These are phyloP conservation scores for Paecilomyces variotii DNA, from an alignment of 2,329 filamentous ascomycete genomes.

Conservation along the genomic window DNA sequence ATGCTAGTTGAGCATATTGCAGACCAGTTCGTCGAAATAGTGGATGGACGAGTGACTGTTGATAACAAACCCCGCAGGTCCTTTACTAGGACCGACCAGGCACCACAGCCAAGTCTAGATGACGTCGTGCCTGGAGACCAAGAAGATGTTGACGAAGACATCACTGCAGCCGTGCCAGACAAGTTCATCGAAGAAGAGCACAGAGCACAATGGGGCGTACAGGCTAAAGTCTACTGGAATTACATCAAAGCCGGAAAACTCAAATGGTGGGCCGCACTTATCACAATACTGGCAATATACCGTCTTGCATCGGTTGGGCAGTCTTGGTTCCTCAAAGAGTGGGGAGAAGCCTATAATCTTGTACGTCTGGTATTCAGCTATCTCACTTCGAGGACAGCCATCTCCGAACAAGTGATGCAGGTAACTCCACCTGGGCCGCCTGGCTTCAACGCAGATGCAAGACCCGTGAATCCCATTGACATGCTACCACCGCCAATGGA, in stretches of 20 bases:
- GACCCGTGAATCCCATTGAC: conserved; percentile 23
- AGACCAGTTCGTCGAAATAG: conserved; percentile 63
- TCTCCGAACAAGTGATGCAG: background rate
- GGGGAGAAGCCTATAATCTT: conserved; percentile 65
- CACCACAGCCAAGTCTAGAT: conserved; percentile 6
- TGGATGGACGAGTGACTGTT: conserved; percentile 49
- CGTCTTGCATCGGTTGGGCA: conserved; percentile 58
- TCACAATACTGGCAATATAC: conserved; percentile 55
- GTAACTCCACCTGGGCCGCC: conserved; percentile 1
- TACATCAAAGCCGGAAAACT: conserved; percentile 77
- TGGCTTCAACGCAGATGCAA: conserved; percentile 9
- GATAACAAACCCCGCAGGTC: conserved; percentile 40
- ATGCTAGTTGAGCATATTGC: conserved; percentile 68
- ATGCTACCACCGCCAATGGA: conserved; percentile 57
- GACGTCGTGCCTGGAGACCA: conserved; percentile 18
- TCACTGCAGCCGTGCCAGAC: conserved; percentile 50
- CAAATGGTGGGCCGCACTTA: conserved; percentile 61
- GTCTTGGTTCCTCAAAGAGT: conserved; percentile 76
- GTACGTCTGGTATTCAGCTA: conserved; percentile 13
- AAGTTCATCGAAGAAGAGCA: conserved; percentile 76
- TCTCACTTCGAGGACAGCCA: conserved; percentile 6
- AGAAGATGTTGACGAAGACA: conserved; percentile 34
- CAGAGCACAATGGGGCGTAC: conserved; percentile 65
- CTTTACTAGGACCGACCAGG: conserved; percentile 25
- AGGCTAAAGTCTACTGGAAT: conserved; percentile 69